Evolutionary conservation across 2,329 filamentous ascomycete genomes (phyloP), one percentile per base, ranked within the genome.

Genomic region (Stylonectria norvegica): DNA sequence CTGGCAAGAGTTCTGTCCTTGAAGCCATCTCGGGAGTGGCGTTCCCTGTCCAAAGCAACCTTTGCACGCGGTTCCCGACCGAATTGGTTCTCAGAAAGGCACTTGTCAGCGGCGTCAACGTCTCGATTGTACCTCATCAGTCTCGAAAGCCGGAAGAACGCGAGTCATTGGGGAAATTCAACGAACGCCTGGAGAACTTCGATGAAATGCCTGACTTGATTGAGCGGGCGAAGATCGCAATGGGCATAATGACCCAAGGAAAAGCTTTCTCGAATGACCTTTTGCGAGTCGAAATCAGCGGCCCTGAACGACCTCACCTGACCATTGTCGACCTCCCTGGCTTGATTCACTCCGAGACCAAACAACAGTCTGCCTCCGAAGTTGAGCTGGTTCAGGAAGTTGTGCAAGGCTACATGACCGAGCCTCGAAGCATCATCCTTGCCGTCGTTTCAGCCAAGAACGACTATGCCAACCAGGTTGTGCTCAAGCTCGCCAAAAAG

Each of bases 1-100:
- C 75, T 1, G 80, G 79, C 3, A 85, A 85, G 58, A 81, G 76
- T 35, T 83, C 79, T 0, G 77, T 83, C 0, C 70, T 85, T 0
- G 78, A 84, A 52, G 79, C 78, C 1, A 76, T 85, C 25, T 80
- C 79, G 0, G 72, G 76, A 3, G 68, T 85, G 1, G 66, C 71
- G 0, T 85, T 85, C 44, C 79, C 80, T 0, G 64, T 69, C 9
- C 75, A 77, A n/a, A 73, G 76, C 40, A 74, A 69, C 17, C 55
- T 81, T 0, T 83, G 79, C 55, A 83, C 80, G 0, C 67, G 76
- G 0, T 84, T 84, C 42, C 71, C 79, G 0, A 84, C 78, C 0
- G 78, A 84, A 54, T 60, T 84, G 8, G 65, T 80, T 10, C 67
- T 84, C 5, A 71, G 78, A 1, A 43, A 60, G 1, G 44, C 57